phyloP scores from a whole-genome alignment of 345 rosid genomes.

The Murraya paniculata region DNA sequence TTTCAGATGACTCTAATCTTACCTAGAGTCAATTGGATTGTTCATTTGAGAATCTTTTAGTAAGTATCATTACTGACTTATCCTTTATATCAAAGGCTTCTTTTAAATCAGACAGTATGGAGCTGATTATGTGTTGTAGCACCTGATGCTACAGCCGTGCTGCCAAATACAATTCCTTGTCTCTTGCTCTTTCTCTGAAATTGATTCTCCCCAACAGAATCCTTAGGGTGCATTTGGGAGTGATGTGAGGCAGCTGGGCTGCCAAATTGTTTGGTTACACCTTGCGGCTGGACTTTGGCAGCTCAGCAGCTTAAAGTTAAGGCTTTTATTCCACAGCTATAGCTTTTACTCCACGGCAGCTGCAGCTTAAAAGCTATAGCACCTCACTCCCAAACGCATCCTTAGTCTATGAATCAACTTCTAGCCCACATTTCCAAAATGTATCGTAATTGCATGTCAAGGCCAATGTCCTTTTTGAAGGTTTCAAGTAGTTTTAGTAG shows the following conservation, averaged over 20 bases:
- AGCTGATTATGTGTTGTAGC: neutral
- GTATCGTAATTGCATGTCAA: neutral
- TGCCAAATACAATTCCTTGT: neutral
- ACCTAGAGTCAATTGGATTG: neutral
- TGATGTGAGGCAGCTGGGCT: too few relatives aligned
- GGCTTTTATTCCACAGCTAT: too few relatives aligned
- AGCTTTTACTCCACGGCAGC: too few relatives aligned
- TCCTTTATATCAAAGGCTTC: too few relatives aligned
- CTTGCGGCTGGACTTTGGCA: too few relatives aligned
- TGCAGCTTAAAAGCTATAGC: too few relatives aligned
- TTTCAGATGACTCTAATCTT: neutral
- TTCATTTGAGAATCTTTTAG: neutral
- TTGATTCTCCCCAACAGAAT: neutral
- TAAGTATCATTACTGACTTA: too few relatives aligned
- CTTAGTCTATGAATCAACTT: neutral
- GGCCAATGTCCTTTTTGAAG: neutral
- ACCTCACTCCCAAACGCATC: too few relatives aligned
- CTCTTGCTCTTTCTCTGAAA: neutral
- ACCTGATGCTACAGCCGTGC: neutral
- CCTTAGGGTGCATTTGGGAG: too few relatives aligned
- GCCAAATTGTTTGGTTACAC: too few relatives aligned
- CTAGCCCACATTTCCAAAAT: neutral
- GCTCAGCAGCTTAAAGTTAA: too few relatives aligned
- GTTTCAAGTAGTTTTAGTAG: neutral
- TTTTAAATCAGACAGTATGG: neutral